Evolutionary conservation across 768 basidiomycete species (phyloP).

Genomic region (Paxillus rubicundulus): DNA sequence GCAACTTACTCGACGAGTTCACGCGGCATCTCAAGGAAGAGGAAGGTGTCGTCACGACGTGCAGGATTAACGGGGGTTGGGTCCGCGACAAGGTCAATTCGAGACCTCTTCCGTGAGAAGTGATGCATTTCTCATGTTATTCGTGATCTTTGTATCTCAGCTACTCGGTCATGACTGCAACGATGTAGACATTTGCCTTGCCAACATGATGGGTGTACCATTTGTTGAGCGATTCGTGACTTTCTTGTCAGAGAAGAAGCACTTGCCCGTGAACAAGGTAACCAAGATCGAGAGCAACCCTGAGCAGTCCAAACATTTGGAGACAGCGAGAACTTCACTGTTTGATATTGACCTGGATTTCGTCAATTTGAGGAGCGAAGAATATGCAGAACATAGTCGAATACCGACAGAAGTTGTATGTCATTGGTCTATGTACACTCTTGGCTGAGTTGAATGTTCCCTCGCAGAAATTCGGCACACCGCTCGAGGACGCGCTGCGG

Average conservation of each 20-base stretch:
- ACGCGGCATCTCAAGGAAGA: slow-evolving; percentile 51
- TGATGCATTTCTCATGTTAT: slow-evolving; percentile 12
- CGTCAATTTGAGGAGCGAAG: slow-evolving; percentile 91
- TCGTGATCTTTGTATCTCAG: slow-evolving; percentile 38
- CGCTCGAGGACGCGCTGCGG: slow-evolving; percentile 83
- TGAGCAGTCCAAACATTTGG: slow-evolving; percentile 96
- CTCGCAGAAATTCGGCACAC: slow-evolving; percentile 83
- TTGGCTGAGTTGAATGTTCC: background rate
- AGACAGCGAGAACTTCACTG: slow-evolving; percentile 85
- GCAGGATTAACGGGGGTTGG: slow-evolving; percentile 97
- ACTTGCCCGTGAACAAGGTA: slow-evolving; percentile 46
- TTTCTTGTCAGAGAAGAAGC: slow-evolving; percentile 41
- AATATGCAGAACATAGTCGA: slow-evolving; percentile 81
- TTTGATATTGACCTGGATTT: slow-evolving; percentile 85
- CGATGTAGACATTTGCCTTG: slow-evolving; percentile 92
- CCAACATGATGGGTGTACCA: slow-evolving; percentile 82
- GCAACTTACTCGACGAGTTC: slow-evolving; percentile 79
- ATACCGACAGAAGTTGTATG: slow-evolving; percentile 87
- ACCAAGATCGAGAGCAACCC: slow-evolving; percentile 91
- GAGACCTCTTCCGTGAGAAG: slow-evolving; percentile 5
- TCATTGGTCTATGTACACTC: slow-evolving; percentile 4
- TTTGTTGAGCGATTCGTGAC: slow-evolving; percentile 80
- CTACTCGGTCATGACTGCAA: slow-evolving; percentile 77
- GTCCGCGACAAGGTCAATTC: slow-evolving; percentile 89
- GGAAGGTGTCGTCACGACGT: slow-evolving; percentile 56